These are phyloP conservation scores for Trichoderma virens DNA, from an alignment of 495 filamentous ascomycete species.

Conservation along the genomic window DNA sequence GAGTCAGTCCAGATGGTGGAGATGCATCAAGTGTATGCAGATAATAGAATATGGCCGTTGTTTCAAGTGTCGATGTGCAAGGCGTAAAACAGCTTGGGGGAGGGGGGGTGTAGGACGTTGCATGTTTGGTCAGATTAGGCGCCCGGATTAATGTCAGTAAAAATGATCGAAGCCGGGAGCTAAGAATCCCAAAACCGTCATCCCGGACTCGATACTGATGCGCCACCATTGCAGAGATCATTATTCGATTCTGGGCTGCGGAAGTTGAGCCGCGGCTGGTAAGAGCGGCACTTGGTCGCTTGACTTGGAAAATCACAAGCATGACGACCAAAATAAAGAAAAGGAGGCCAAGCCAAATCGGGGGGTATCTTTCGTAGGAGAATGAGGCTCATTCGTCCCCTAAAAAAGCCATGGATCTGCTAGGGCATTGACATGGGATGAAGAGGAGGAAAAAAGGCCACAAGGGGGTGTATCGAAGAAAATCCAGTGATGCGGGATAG, in stretches of 20 bases:
- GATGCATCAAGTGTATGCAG: neutral
- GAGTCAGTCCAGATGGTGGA: neutral
- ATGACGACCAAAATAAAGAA: neutral
- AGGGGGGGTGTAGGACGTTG: neutral
- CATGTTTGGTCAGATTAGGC: neutral
- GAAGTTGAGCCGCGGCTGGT: neutral
- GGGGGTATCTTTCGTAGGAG: neutral
- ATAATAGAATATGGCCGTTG: neutral
- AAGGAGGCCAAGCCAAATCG: neutral
- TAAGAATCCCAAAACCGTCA: neutral
- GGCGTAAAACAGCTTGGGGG: neutral
- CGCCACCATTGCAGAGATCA: neutral
- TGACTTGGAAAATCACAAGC: neutral
- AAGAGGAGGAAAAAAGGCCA: neutral
- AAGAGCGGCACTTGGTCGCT: neutral
- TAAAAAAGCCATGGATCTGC: constrained; percentile 4
- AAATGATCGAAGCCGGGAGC: neutral
- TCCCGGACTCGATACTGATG: neutral
- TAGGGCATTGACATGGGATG: neutral
- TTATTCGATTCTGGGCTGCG: neutral
- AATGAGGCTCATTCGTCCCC: constrained; percentile 1
- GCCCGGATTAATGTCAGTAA: neutral
- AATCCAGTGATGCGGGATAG: constrained; percentile 4
- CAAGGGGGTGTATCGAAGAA: constrained; percentile 6
- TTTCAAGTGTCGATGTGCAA: neutral